Evolutionary conservation across 176 grass and related monocot species (phyloP).

Genomic region (maize (Zea mays)): Zm-B73-REFERENCE-NAM-5.0 NC_050097.1:32497001-32497500

Average conservation of each 20-base stretch:
- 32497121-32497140: conserved; percentile 41
- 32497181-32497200: conserved; percentile 73
- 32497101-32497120: conserved; percentile 30
- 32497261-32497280: conserved; percentile 85
- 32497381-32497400: conserved; percentile 11
- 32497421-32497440: neutral
- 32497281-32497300: conserved; percentile 90
- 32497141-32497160: conserved; percentile 80
- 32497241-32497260: conserved; percentile 70
- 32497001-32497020: conserved; percentile 30
- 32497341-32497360: neutral
- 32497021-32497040: conserved; percentile 48
- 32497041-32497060: conserved; percentile 29
- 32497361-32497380: neutral
- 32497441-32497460: neutral
- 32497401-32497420: neutral
- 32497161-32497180: conserved; percentile 78
- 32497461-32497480: neutral
- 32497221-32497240: conserved; percentile 85
- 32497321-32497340: neutral
- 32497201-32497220: conserved; percentile 77
- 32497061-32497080: conserved; percentile 37
- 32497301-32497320: conserved; percentile 57
- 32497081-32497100: conserved; percentile 25
- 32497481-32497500: too few species aligned